Conservation (phyloP, 2,329 filamentous ascomycete genomes). For the Cladosporium sp. region DNA sequence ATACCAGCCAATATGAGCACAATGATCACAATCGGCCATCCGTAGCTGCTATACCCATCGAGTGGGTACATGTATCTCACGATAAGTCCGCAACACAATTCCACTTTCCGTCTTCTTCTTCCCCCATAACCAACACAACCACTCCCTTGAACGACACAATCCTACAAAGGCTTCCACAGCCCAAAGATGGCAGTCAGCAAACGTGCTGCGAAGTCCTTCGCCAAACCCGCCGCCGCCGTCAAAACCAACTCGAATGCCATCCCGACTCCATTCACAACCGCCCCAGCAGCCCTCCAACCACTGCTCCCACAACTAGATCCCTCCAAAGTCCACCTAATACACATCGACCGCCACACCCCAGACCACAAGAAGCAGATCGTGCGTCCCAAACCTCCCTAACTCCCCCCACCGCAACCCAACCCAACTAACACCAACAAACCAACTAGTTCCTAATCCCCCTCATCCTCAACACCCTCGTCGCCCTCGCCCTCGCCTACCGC, state of each 20-base stretch:
- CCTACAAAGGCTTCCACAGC: background rate
- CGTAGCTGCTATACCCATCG: background rate
- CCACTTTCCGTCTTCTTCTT: background rate
- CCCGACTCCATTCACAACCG: slow-evolving; percentile 65
- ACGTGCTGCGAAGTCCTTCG: slow-evolving; percentile 11
- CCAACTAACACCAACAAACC: background rate
- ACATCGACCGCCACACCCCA: slow-evolving; percentile 72
- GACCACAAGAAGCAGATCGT: slow-evolving; percentile 74
- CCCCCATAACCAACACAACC: background rate
- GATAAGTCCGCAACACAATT: background rate
- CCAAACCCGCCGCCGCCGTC: slow-evolving; percentile 16
- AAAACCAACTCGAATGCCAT: slow-evolving; percentile 24
- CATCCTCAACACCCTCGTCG: slow-evolving; percentile 71
- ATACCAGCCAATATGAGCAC: background rate
- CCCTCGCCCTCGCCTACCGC: slow-evolving; percentile 66
- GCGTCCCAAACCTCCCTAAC: background rate
- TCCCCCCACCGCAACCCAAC: background rate
- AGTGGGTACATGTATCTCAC: background rate
- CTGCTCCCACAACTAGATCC: slow-evolving; percentile 69
- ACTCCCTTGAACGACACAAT: background rate
- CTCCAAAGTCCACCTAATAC: slow-evolving; percentile 77
- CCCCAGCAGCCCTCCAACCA: slow-evolving; percentile 63
- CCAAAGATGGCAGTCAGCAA: slow-evolving; percentile 5
- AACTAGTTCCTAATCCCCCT: slow-evolving; percentile 70
- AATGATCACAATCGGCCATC: background rate